Base-by-base conservation (phyloP, 2,329 filamentous ascomycete genomes). In the Ophiostoma pallidulum region DNA sequence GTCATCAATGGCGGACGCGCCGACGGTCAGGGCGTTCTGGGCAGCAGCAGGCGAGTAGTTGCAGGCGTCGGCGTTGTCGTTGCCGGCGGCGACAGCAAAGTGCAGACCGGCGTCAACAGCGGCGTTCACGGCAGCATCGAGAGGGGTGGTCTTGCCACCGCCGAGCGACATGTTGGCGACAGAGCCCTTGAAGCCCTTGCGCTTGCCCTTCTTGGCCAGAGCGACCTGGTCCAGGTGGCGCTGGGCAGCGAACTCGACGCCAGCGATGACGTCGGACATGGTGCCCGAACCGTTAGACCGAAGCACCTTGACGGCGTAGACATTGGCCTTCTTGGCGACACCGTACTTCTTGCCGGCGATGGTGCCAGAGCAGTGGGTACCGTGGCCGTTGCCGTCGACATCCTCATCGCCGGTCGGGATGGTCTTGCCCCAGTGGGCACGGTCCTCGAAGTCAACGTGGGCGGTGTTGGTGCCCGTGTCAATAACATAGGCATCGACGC, bases 141-240 rank as follows among this genome's bases (percentile, higher is more conserved):
- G 82, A 61, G 89, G 83, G 57, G 80, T 77, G 53, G 91, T 96
- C 78, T 96, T 97, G 75, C 92, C 92, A 73, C 92, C 92, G 63
- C 92, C 92, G 50, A 98, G 84, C 63, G 86, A 94, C 92, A 98
- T 98, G 82, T 98, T 98, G 74, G 94, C 92, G 63, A 91, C 85
- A 56, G 88, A 95, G 64, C 92, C 92, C 84, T 97, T 97, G 84
- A 96, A 97, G 66, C 85, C 86, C 84, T 97, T 86, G 70, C 81
- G 82, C 75, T 94, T 89, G 61, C 88, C 88, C 48, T 78, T 75
- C 83, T 94, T 94, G 61, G 86, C 86, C 53, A 72, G 73, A 67
- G 84, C 78, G 59, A 84, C 79, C 65, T 90, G 79, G 65, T 86
- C 78, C 43, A 77, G 61, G 71, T 98, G 94, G 58, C 79, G 71